Conservation (phyloP, 1,284 basidiomycete species). For the Cutaneotrichosporon cyanovorans region DNA sequence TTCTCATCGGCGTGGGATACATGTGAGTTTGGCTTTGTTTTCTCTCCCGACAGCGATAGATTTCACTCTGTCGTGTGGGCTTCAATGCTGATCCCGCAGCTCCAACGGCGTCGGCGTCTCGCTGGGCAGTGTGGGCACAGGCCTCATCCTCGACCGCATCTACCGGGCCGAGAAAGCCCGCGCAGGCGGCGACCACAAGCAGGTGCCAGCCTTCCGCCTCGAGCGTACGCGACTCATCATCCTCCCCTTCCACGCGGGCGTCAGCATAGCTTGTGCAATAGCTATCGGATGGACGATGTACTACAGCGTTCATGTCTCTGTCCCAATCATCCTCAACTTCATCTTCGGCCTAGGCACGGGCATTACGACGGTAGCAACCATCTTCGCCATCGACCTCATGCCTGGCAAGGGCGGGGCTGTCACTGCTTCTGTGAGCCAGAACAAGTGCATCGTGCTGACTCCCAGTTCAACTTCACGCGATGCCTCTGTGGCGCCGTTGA, state of each 20-base stretch:
- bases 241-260: conserved; percentile 22
- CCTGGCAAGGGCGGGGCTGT: conserved; percentile 31
- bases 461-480: conserved; percentile 33
- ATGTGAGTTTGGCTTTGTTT: conserved; percentile 22
- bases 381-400: conserved; percentile 31
- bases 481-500: conserved; percentile 34
- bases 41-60: not conserved
- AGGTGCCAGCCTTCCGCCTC: conserved; percentile 24
- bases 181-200: conserved; percentile 28
- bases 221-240: conserved; percentile 27
- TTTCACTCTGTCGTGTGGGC: no score
- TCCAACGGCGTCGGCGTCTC: conserved; percentile 32
- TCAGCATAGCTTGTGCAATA: conserved; percentile 23
- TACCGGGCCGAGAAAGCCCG: conserved; percentile 27
- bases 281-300: conserved; percentile 33
- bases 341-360: conserved; percentile 25
- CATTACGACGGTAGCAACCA: conserved; percentile 22
- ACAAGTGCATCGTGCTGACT: not conserved
- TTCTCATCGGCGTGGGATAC: conserved; percentile 34
- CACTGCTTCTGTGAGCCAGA: conserved; percentile 17
- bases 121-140: conserved; percentile 24
- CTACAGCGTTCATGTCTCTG: conserved; percentile 26
- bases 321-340: conserved; percentile 34
- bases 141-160: conserved; percentile 29
- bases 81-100: conserved; percentile 9